Evolutionary conservation across 345 rosid genomes (phyloP).

Genomic region (Moricandia arvensis): DNA sequence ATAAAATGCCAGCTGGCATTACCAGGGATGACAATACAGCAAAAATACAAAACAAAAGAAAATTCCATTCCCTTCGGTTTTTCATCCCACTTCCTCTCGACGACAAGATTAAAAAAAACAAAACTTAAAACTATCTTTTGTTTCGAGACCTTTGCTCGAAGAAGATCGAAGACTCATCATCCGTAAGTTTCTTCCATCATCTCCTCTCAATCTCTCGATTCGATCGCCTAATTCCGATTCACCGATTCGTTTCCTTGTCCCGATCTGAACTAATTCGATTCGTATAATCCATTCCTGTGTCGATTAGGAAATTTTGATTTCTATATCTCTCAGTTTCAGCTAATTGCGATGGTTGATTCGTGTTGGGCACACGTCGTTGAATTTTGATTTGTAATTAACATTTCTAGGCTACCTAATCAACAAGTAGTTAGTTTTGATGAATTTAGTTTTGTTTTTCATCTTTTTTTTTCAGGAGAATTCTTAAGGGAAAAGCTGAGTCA

Average conservation of each 20-base stretch:
- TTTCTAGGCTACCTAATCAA: background rate
- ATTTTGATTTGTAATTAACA: background rate
- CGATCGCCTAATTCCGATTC: background rate
- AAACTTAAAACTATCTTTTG: background rate
- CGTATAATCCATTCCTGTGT: background rate
- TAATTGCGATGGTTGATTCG: background rate
- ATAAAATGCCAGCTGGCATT: background rate
- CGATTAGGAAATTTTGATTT: background rate
- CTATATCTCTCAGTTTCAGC: background rate
- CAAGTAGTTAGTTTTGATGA: background rate
- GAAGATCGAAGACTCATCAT: background rate
- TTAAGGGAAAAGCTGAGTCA: constrained; percentile 5
- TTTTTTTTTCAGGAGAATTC: constrained; percentile 40
- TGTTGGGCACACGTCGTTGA: background rate
- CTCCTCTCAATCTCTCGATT: background rate
- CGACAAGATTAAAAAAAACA: background rate
- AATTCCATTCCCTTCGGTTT: background rate
- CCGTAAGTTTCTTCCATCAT: background rate
- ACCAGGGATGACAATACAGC: background rate
- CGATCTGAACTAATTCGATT: background rate
- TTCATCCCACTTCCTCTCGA: background rate
- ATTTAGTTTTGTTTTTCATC: background rate
- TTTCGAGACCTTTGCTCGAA: background rate
- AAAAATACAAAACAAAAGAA: background rate
- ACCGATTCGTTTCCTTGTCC: background rate